Percentiles rank a stretch among this genome's conserved stretches.
phyloP scores from a whole-genome alignment of 2,329 filamentous ascomycete genomes.

The Phaeosphaeria sp. region DNA sequence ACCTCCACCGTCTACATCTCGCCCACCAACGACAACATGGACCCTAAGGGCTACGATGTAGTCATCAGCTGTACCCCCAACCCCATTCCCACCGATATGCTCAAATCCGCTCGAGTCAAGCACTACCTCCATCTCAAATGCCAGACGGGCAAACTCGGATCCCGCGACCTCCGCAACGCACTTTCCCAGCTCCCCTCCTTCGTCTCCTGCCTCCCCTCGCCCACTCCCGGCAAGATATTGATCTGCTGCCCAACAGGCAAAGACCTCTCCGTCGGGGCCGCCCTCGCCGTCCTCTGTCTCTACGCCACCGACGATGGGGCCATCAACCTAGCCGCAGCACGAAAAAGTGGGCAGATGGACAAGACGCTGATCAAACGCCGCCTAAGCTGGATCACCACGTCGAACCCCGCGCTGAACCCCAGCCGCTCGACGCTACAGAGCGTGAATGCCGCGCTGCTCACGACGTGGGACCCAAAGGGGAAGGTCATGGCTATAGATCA shows the following conservation, averaged over 20 bases:
- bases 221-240: conserved; percentile 26
- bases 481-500: conserved; percentile 3
- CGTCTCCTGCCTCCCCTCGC: conserved; percentile 26
- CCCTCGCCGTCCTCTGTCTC: conserved; percentile 77
- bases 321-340: conserved; percentile 9
- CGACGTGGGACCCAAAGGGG: conserved; percentile 3
- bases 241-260: conserved; percentile 78
- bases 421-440: conserved; percentile 86
- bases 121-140: conserved; percentile 67
- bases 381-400: conserved; percentile 82
- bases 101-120: conserved; percentile 40
- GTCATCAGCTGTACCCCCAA: conserved; percentile 55
- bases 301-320: conserved; percentile 71
- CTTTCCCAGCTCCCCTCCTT: conserved; percentile 69
- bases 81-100: conserved; percentile 33
- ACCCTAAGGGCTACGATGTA: conserved; percentile 47
- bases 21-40: conserved; percentile 44
- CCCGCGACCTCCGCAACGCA: conserved; percentile 78
- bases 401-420: conserved; percentile 80
- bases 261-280: conserved; percentile 79
- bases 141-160: conserved; percentile 76
- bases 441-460: conserved; percentile 88
- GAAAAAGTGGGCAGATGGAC: conserved; percentile 54
- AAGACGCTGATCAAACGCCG: conserved; percentile 80
- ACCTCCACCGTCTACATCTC: conserved; percentile 51